Percentiles rank a stretch among this genome's conserved stretches.
Evolutionary conservation across 2,329 filamentous ascomycete species (phyloP).

Genomic region (Dendryphion nanum): DNA sequence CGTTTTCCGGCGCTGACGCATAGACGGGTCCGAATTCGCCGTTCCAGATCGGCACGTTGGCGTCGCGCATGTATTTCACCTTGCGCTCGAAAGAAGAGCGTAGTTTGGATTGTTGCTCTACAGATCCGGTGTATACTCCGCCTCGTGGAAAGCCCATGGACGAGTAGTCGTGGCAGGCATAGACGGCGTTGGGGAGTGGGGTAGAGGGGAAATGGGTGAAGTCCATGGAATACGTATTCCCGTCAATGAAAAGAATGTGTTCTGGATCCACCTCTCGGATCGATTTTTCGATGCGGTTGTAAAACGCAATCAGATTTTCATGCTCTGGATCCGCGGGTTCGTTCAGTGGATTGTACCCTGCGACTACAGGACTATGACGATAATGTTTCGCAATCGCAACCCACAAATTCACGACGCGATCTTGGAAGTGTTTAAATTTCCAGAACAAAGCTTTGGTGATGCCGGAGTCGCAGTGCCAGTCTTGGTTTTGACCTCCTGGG

Average conservation of each 20-base stretch:
- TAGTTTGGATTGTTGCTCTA: slow-evolving; percentile 42
- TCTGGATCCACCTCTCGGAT: slow-evolving; percentile 27
- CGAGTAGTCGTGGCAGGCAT: slow-evolving; percentile 46
- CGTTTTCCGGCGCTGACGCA: slow-evolving; percentile 4
- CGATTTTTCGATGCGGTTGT: slow-evolving; percentile 13
- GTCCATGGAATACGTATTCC: slow-evolving; percentile 56
- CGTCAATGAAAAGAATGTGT: slow-evolving; percentile 51
- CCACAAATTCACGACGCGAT: slow-evolving; percentile 12
- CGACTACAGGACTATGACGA: slow-evolving; percentile 7
- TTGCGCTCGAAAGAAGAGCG: slow-evolving; percentile 15
- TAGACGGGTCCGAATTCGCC: slow-evolving; percentile 17
- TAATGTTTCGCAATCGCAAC: slow-evolving; percentile 4
- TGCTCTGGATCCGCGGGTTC: slow-evolving; percentile 15
- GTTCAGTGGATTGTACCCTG: slow-evolving; percentile 16
- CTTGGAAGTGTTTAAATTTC: slow-evolving; percentile 12
- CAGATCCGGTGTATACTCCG: slow-evolving; percentile 41
- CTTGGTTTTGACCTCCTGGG: slow-evolving; percentile 17
- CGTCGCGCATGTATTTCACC: slow-evolving; percentile 10
- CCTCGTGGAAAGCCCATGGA: slow-evolving; percentile 46
- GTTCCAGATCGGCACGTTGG: slow-evolving; percentile 13
- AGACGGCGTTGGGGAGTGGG: slow-evolving; percentile 46
- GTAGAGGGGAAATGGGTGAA: slow-evolving; percentile 43
- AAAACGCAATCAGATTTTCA: slow-evolving; percentile 9
- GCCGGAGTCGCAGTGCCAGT: slow-evolving; percentile 13
- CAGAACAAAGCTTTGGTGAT: slow-evolving; percentile 14